phyloP scores from a whole-genome alignment of 2,329 filamentous ascomycete genomes.

The Ophiocordyceps camponoti-saundersi region DNA sequence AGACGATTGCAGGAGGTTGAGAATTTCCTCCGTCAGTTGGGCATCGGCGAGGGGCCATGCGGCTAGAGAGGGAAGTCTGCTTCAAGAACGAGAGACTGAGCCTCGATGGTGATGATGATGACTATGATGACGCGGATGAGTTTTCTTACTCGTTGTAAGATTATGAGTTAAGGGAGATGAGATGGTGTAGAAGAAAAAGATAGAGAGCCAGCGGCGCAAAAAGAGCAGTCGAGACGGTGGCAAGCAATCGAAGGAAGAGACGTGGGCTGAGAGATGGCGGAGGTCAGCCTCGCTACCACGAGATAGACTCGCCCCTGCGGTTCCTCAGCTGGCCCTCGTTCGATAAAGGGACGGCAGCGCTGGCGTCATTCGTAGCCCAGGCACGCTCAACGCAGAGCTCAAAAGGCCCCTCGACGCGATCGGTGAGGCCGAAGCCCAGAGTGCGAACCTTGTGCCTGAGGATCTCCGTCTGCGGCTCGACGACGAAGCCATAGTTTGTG shows the following conservation, averaged over 20 bases:
- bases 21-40: conserved; percentile 62
- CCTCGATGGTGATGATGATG: too few species aligned
- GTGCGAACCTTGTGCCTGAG: conserved; percentile 71
- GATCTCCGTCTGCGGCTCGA: conserved; percentile 86
- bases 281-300: conserved; percentile 12
- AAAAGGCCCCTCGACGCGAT: conserved; percentile 76
- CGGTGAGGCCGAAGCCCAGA: conserved; percentile 75
- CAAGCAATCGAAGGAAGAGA: not conserved
- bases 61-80: too few species aligned
- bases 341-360: conserved; percentile 5
- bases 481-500: conserved; percentile 80
- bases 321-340: conserved; percentile 17
- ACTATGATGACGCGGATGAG: too few species aligned
- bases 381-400: conserved; percentile 71
- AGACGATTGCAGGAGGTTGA: conserved; percentile 64
- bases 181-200: too few species aligned
- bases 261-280: not conserved
- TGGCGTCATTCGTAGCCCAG: conserved; percentile 64
- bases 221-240: too few species aligned
- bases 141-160: too few species aligned
- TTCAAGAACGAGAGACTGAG: too few species aligned
- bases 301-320: conserved; percentile 18
- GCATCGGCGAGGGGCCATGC: conserved; percentile 60
- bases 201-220: too few species aligned
- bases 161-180: too few species aligned